phyloP scores from a whole-genome alignment of 2,329 filamentous ascomycete species.

The Lachnellula cervina region DNA sequence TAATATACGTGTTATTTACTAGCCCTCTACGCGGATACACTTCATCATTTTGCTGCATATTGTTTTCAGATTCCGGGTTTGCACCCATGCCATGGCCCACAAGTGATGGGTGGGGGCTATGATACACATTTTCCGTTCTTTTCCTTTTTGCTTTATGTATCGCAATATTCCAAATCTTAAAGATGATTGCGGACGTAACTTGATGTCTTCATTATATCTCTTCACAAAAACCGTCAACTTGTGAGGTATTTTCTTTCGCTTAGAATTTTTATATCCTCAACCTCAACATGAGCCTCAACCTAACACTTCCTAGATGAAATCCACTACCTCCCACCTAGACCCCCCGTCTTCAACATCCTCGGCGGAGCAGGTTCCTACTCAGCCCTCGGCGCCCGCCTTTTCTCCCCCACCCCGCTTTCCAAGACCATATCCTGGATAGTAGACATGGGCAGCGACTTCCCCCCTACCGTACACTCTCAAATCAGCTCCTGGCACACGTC shows the following conservation, averaged over 20 bases:
- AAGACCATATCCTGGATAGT: conserved; percentile 81
- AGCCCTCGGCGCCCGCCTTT: conserved; percentile 81
- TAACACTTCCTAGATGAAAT: conserved; percentile 68
- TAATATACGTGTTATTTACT: too few species aligned
- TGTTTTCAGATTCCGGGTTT: too few species aligned
- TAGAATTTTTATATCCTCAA: background rate
- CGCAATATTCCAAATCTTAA: too few species aligned
- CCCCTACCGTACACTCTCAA: conserved; percentile 53
- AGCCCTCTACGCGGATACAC: too few species aligned
- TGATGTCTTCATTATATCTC: too few species aligned
- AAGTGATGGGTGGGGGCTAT: too few species aligned
- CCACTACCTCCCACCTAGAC: conserved; percentile 68
- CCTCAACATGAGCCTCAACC: background rate
- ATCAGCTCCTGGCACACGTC: conserved; percentile 74
- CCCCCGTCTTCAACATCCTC: conserved; percentile 68
- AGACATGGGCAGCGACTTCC: conserved; percentile 86
- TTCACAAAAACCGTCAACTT: background rate
- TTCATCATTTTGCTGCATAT: too few species aligned
- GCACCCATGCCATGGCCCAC: too few species aligned
- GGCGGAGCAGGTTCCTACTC: conserved; percentile 86
- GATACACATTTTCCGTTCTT: too few species aligned
- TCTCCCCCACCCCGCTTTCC: conserved; percentile 64
- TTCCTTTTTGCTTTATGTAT: too few species aligned
- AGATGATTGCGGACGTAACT: too few species aligned
- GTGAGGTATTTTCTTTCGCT: background rate